phyloP scores from a whole-genome alignment of 176 grass and related monocot genomes.

The Ananas comosus region DNA sequence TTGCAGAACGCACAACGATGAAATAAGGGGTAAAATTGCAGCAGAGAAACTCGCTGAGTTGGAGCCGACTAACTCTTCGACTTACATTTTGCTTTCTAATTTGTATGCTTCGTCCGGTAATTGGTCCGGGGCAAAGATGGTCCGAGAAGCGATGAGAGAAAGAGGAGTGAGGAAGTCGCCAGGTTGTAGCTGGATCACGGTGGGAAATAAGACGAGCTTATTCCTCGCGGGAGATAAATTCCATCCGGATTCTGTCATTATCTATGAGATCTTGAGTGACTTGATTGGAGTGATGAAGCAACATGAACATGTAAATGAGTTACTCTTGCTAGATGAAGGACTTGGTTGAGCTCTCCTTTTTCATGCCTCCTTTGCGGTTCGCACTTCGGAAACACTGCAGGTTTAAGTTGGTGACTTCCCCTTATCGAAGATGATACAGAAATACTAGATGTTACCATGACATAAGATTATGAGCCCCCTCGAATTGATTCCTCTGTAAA shows the following conservation, averaged over 20 bases:
- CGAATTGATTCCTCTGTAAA: too few species aligned
- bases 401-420: too few species aligned
- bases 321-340: constrained; percentile 16
- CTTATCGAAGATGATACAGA: too few species aligned
- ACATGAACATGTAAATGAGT: constrained; percentile 22
- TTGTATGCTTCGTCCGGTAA: constrained; percentile 65
- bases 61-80: constrained; percentile 48
- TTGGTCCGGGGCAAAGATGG: constrained; percentile 43
- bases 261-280: constrained; percentile 35
- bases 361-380: too few species aligned
- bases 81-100: constrained; percentile 48
- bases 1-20: constrained; percentile 55
- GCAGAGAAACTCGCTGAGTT: constrained; percentile 44
- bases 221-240: constrained; percentile 57
- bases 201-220: constrained; percentile 39
- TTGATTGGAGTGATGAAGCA: constrained; percentile 46
- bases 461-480: too few species aligned
- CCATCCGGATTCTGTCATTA: constrained; percentile 30
- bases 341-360: constrained; percentile 16
- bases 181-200: constrained; percentile 56
- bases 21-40: constrained; percentile 45
- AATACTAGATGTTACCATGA: too few species aligned
- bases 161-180: constrained; percentile 54
- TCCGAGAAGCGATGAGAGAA: constrained; percentile 50
- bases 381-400: too few species aligned